Evolutionary conservation across 371 early-diverging fungal species (phyloP), one percentile per base, ranked within the genome.

Genomic region (Basidiobolus meristosporus): DNA sequence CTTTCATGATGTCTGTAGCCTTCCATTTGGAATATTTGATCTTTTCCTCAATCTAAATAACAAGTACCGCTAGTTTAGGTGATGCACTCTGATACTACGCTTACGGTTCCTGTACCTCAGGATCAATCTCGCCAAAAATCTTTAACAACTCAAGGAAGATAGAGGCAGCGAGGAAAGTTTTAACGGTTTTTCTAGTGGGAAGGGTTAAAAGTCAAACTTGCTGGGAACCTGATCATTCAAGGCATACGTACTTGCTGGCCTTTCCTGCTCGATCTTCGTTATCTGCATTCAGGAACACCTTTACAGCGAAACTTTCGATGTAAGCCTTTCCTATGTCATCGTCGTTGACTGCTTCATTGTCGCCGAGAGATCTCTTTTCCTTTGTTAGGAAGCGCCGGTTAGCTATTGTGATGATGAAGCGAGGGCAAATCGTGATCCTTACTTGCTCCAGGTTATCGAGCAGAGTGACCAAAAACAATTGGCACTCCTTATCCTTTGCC

Each of bases 1-100:
- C 88, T 49, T 87, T 91, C 42, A 82, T 62, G 22, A 97, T 92
- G 47, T 91, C 89, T 0, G 84, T 69, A 2, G 93, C 93, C 39
- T 90, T 80, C 81, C 83, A 97, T 51, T 93, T 92, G 1, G 96
- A 70, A 56, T 97, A 95, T 43, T 77, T 82, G 43, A 95, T 83
- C 61, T 91, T 97, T 45, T 79, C 81, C 23, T 70, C 62, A 7
- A 77, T 61, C 73, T 82, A 46, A 16, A 44, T 39, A 28, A 23
- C 21, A 28, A 19, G 7, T n/a, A n/a, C n/a, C n/a, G n/a, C n/a
- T n/a, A 42, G 19, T 19, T 18, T 40, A n/a, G 30, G 19, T 6
- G 16, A 40, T 9, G 30, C 16, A 40, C 18, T 18, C 10, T 12
- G 15, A 2, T 32, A 22, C 30, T 14, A 18, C 19, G 3, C 42